A percentile compares a stretch with the other conserved stretches of the same genome.
Evolutionary conservation across 257 asterid species (phyloP).

Genomic region (Scutellaria baicalensis): DNA sequence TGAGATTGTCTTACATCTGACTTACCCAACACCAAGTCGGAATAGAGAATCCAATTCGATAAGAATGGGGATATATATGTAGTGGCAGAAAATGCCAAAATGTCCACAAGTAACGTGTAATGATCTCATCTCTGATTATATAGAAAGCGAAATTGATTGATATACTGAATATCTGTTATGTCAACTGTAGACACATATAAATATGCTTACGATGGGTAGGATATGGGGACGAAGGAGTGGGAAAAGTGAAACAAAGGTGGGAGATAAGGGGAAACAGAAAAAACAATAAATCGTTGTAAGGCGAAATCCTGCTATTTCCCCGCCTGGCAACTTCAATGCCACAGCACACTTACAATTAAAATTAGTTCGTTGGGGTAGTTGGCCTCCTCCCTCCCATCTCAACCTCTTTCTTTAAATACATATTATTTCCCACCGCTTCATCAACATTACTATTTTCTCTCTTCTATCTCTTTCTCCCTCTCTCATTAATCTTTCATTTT

Average conservation of each 20-base stretch:
- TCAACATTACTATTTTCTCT: not conserved
- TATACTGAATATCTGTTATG: too few species aligned
- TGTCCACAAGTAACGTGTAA: too few species aligned
- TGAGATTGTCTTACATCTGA: too few species aligned
- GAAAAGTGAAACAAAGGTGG: not conserved
- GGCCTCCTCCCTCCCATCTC: conserved; percentile 13
- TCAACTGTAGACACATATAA: too few species aligned
- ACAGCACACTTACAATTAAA: conserved; percentile 30
- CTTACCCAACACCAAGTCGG: too few species aligned
- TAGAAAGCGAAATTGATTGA: too few species aligned
- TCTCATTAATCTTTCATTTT: not conserved
- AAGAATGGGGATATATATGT: too few species aligned
- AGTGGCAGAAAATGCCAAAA: too few species aligned
- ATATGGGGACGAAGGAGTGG: too few species aligned
- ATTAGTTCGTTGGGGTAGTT: conserved; percentile 74
- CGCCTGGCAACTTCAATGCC: conserved; percentile 48
- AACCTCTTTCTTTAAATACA: conserved; percentile 34
- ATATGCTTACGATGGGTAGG: too few species aligned
- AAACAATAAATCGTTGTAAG: conserved; percentile 4
- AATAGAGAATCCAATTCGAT: too few species aligned
- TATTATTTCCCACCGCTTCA: conserved; percentile 10
- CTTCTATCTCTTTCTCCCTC: not conserved
- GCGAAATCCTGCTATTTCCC: conserved; percentile 21
- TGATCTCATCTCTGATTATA: too few species aligned
- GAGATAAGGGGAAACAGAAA: not conserved